A percentile compares a stretch with the other conserved stretches of the same genome.
These are phyloP conservation scores for Bipolaris victoriae DNA, from an alignment of 2,329 filamentous ascomycete species.

Conservation along the genomic window DNA sequence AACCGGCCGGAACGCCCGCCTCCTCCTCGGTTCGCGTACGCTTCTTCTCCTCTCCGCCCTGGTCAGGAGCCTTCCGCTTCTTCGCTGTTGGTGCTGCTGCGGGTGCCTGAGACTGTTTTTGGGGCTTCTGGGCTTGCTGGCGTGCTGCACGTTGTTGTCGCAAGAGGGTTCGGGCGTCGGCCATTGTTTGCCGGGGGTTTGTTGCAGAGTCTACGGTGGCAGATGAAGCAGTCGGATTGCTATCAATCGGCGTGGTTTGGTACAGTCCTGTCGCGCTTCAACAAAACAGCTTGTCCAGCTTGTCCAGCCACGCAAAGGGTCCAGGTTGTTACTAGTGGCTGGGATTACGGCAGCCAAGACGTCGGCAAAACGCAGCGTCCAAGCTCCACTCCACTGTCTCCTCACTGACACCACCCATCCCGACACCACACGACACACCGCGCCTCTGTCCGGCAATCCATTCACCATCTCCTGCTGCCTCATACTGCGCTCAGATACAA, in stretches of 20 bases:
- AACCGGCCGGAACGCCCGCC: conserved; percentile 43
- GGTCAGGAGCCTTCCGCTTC: conserved; percentile 46
- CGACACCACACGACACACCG: conserved; percentile 39
- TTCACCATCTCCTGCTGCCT: conserved; percentile 20
- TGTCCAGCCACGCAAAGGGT: conserved; percentile 9
- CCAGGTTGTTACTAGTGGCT: conserved; percentile 8
- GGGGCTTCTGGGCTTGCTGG: conserved; percentile 40
- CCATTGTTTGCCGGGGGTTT: conserved; percentile 32
- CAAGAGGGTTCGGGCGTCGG: conserved; percentile 48
- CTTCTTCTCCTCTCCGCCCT: conserved; percentile 39
- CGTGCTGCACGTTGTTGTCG: conserved; percentile 49
- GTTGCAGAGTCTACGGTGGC: not conserved
- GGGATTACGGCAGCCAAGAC: conserved; percentile 23
- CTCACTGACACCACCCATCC: conserved; percentile 32
- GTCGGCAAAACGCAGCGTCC: conserved; percentile 31
- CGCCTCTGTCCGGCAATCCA: conserved; percentile 23
- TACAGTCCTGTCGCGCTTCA: not conserved
- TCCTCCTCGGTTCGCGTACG: conserved; percentile 42
- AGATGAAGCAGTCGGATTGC: not conserved
- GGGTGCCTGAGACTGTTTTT: conserved; percentile 39
- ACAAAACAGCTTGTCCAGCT: conserved; percentile 11
- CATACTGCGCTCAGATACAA: conserved; percentile 13
- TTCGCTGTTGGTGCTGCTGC: conserved; percentile 38
- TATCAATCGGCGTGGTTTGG: conserved; percentile 4
- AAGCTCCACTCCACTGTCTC: conserved; percentile 36